Evolutionary conservation across 2,329 filamentous ascomycete species (phyloP).

Genomic region (Leptographium procerum): DNA sequence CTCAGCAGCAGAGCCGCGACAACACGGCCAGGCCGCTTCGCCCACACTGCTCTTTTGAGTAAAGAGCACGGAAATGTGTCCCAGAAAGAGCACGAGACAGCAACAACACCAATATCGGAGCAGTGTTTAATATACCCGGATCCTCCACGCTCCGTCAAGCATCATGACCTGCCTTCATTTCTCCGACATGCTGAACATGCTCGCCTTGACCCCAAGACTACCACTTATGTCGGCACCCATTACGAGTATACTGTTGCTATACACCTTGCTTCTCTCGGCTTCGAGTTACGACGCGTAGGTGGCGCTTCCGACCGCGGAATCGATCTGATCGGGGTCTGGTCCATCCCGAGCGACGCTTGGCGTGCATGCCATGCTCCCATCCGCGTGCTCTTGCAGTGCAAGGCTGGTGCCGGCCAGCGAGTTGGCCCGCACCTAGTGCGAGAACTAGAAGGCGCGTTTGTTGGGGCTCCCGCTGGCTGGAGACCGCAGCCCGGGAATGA

Average conservation of each 20-base stretch:
- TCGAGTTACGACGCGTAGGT: constrained; percentile 54
- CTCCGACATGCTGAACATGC: constrained; percentile 48
- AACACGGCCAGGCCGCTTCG: neutral
- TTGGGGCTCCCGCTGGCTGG: constrained; percentile 64
- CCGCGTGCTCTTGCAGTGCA: constrained; percentile 55
- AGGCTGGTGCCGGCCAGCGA: constrained; percentile 38
- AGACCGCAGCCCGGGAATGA: constrained; percentile 18
- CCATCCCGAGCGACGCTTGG: constrained; percentile 14
- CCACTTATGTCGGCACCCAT: constrained; percentile 59
- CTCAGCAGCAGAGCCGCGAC: neutral
- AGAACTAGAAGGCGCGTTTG: constrained; percentile 72
- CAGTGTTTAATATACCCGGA: constrained; percentile 30
- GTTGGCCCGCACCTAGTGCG: constrained; percentile 50
- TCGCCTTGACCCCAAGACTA: constrained; percentile 42
- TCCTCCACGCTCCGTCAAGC: constrained; percentile 31
- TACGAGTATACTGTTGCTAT: constrained; percentile 62
- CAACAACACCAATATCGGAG: neutral
- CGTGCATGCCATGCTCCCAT: constrained; percentile 19
- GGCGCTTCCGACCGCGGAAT: constrained; percentile 58
- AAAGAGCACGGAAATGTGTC: neutral
- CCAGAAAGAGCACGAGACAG: neutral
- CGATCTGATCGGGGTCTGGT: constrained; percentile 64
- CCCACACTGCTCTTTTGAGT: neutral
- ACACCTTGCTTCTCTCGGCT: constrained; percentile 47
- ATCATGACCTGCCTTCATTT: constrained; percentile 55